phyloP scores from a whole-genome alignment of 2,329 filamentous ascomycete species.

The Neopestalotiopsis sp. region DNA sequence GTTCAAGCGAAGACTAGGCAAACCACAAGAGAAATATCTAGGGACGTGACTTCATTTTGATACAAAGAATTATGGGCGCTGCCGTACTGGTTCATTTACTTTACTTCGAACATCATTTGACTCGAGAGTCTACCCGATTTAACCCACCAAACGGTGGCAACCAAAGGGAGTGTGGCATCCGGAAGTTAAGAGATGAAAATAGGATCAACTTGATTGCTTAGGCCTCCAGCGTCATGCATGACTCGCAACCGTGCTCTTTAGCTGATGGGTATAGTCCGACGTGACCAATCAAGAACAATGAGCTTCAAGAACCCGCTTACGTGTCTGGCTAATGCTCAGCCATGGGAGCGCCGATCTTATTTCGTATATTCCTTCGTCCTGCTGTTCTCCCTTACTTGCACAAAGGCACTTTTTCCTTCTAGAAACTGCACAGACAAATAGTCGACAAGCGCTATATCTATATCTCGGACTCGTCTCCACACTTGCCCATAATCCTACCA shows the following conservation, averaged over 20 bases:
- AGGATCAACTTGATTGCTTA: too few species aligned
- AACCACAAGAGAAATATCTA: too few species aligned
- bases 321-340: background rate
- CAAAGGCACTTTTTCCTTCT: too few species aligned
- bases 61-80: too few species aligned
- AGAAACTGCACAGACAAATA: too few species aligned
- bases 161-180: background rate
- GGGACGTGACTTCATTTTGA: too few species aligned
- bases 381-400: too few species aligned
- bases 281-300: background rate
- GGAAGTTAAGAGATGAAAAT: background rate
- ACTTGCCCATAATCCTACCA: background rate
- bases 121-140: too few species aligned
- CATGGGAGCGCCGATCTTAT: background rate
- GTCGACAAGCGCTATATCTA: background rate
- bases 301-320: background rate
- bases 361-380: background rate
- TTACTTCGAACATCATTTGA: too few species aligned
- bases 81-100: too few species aligned
- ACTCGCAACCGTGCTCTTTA: background rate
- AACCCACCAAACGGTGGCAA: background rate
- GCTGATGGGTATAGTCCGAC: background rate
- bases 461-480: constrained; percentile 4
- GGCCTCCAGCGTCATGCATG: background rate
- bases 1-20: too few species aligned